Percentiles rank a stretch among this genome's conserved stretches.
phyloP scores from a whole-genome alignment of 2,329 filamentous ascomycete genomes.

The Claviceps pusilla region DNA sequence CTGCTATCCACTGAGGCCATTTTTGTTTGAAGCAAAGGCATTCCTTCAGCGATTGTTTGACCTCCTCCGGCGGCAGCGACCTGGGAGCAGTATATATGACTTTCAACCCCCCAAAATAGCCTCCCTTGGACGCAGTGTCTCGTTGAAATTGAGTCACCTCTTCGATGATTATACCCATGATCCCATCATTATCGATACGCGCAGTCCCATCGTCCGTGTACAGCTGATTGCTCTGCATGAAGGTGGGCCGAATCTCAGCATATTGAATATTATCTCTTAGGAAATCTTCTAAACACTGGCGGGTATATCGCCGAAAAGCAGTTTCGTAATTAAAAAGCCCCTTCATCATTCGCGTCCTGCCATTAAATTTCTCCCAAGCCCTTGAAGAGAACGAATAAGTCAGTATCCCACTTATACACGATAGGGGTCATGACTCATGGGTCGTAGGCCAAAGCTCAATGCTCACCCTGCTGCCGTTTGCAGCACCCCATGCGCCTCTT shows the following conservation, averaged over 20 bases:
- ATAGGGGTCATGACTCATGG: background rate
- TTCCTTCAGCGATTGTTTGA: conserved; percentile 40
- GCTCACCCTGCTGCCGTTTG: conserved; percentile 40
- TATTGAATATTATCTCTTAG: conserved; percentile 53
- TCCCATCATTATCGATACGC: conserved; percentile 38
- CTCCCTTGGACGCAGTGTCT: conserved; percentile 11
- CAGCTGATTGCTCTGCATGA: conserved; percentile 48
- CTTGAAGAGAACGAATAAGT: conserved; percentile 14
- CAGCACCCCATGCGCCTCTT: conserved; percentile 39
- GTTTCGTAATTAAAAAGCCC: conserved; percentile 53
- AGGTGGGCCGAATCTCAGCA: conserved; percentile 55
- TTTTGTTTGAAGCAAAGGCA: conserved; percentile 44
- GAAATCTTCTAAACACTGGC: conserved; percentile 44
- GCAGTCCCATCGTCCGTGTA: conserved; percentile 39
- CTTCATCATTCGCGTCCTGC: conserved; percentile 57
- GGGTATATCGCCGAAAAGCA: conserved; percentile 47
- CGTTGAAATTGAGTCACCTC: conserved; percentile 35
- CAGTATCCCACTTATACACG: background rate
- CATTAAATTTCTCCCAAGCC: conserved; percentile 50
- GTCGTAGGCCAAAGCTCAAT: background rate
- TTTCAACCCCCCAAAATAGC: conserved; percentile 48
- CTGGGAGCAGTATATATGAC: conserved; percentile 58
- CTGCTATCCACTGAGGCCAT: conserved; percentile 47
- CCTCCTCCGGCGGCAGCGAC: conserved; percentile 34
- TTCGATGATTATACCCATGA: conserved; percentile 45